Evolutionary conservation across 2,329 filamentous ascomycete genomes (phyloP), one percentile per base, ranked within the genome.

Genomic region (Colletotrichum salicis): DNA sequence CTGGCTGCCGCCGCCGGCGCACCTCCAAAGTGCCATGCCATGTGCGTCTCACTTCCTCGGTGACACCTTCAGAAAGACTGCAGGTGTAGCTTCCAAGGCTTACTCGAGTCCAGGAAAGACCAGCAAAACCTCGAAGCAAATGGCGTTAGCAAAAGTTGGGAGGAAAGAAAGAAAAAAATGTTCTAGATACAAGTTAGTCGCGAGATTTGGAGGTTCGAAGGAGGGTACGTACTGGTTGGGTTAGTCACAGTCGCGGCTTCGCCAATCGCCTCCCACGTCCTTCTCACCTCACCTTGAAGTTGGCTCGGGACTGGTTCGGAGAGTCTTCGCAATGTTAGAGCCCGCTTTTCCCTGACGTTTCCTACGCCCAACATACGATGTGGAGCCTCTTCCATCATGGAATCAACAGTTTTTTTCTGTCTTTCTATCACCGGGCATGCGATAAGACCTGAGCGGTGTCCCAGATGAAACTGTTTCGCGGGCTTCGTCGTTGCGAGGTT

Each of bases 241-340:
- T 71, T 68, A 61, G 68, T 71, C 64, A 68, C 68, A 41, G 19
- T 41, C 37, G 37, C 37, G 37, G 37, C 37, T 59, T 71, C 69
- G 41, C 64, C 56, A 59, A 68, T 68, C 69, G 69, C 48, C 48
- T 62, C 59, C 37, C 13, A 41, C 5, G 15, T 41, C 37, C 37
- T 19, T 19, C 37, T 41, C 37, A 51, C 67, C 60, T 71, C 64
- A 62, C 52, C 31, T 63, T 58, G n/a, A 52, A 35, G 45, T 37
- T 64, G 66, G 58, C 45, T 72, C 69, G 69, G 69, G 59, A 48
- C 57, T 71, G 54, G 31, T 56, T 71, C 69, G 69, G 69, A 71
- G 69, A 69, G 63, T 33, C 27, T 71, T 71, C 65, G 70, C 70
- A 64, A 70, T 72, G 60, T 64, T 22, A 5, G 54, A 27, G 29